Evolutionary conservation across 495 filamentous ascomycete species (phyloP), one percentile per base, ranked within the genome.

Genomic region (Ascodesmis nigricans): DNA sequence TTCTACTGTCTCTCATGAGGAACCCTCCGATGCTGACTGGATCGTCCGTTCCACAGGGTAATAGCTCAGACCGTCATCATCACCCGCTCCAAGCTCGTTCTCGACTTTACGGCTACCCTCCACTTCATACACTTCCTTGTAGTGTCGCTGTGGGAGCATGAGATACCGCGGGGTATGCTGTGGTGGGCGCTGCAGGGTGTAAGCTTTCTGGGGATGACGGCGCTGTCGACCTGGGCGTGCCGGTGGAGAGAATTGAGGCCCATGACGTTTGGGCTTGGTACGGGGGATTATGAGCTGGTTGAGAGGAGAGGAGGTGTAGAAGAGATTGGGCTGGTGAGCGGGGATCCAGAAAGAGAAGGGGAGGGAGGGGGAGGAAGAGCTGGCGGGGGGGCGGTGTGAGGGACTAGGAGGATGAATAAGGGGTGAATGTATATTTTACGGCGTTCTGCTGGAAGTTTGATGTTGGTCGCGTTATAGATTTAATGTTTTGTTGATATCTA

Each of bases 81-180:
- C 41, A 73, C 73, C 19, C 78, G 83, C 35, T 81, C 74, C 17
- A 93, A 93, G 50, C 70, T 92, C 22, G 73, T 93, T 21, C 77
- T 76, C 40, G 87, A 99, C 53, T 99, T 99, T 53, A 73, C 79
- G 4, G 63, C 93, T 15, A 91, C 87, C 1, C 65, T 87, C 16
- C 81, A 91, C 58, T 68, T 75, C 55, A 58, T 93, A 20, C 80
- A 93, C 44, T 65, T 92, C n/a, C 39, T 91, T 35, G 53, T 77
- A 42, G 75, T 75, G 2, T 69, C 64, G 5, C 46, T 90, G 2
- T 91, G 91, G 48, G 71, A 82, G 11, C 65, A 64, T 30, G 60
- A 67, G 1, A 43, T 95, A 3, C 90, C 90, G 3, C 54, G 59
- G 4, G 71, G 80, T 44, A 53, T 64, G 31, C 73, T 84, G 31